Percentiles rank a stretch among this genome's conserved stretches.
Evolutionary conservation across 345 rosid species (phyloP).

Genomic region (Pugionium dolabratum): DNA sequence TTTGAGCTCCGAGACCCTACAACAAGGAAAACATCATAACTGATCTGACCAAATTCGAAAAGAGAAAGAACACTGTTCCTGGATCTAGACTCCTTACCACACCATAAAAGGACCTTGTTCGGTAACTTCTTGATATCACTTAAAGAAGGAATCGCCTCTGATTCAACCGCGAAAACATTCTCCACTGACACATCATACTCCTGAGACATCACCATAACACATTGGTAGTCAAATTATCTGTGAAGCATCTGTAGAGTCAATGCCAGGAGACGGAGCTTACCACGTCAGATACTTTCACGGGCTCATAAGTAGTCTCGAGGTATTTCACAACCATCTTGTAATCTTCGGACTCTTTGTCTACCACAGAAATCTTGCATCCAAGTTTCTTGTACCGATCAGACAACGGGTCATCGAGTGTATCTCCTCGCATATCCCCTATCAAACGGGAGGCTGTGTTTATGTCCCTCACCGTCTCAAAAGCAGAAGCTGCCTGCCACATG

Average conservation of each 20-base stretch:
- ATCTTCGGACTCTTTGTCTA: constrained; percentile 66
- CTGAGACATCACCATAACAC: constrained; percentile 36
- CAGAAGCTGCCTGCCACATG: constrained; percentile 56
- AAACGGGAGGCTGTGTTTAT: constrained; percentile 70
- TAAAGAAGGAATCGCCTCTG: constrained; percentile 53
- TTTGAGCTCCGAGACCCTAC: constrained; percentile 65
- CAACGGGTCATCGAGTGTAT: constrained; percentile 71
- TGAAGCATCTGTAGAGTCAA: too few species aligned
- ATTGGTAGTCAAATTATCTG: neutral
- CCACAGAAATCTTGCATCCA: constrained; percentile 55
- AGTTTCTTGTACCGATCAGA: constrained; percentile 57
- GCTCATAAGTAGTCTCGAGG: constrained; percentile 69
- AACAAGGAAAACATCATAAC: neutral
- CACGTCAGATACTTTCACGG: constrained; percentile 64
- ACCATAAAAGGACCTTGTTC: constrained; percentile 76
- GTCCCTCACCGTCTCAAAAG: constrained; percentile 66
- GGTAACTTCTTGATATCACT: constrained; percentile 68
- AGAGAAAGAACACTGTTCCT: neutral
- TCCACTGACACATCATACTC: constrained; percentile 64
- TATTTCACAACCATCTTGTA: constrained; percentile 74
- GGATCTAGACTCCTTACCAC: constrained; percentile 47
- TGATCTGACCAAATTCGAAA: neutral
- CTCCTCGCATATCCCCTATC: constrained; percentile 66
- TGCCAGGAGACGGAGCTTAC: constrained; percentile 34
- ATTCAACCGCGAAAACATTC: constrained; percentile 59